Evolutionary conservation across 495 filamentous ascomycete genomes (phyloP).

Genomic region (Talaromyces ruber): DNA sequence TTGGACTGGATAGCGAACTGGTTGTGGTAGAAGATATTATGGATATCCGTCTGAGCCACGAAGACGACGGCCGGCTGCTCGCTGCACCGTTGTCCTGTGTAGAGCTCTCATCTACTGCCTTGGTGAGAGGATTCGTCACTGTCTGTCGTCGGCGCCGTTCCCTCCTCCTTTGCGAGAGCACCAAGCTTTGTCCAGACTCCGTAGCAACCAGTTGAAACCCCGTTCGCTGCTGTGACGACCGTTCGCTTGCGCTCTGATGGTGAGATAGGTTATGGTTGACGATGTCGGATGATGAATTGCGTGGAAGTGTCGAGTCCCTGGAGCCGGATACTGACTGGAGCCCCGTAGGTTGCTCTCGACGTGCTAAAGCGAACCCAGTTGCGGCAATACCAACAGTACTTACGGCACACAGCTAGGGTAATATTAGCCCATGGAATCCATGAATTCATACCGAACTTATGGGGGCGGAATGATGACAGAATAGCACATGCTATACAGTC

Average conservation of each 20-base stretch:
- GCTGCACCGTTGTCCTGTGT: conserved; percentile 13
- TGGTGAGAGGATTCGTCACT: conserved; percentile 24
- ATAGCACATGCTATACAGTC: neutral
- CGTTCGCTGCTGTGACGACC: neutral
- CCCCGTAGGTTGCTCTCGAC: conserved; percentile 29
- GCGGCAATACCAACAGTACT: conserved; percentile 62
- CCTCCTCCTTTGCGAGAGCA: conserved; percentile 8
- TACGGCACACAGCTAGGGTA: conserved; percentile 56
- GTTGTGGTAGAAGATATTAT: conserved; percentile 58
- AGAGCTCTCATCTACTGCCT: conserved; percentile 5
- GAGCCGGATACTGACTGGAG: neutral
- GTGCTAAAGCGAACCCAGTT: conserved; percentile 55
- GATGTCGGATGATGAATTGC: neutral
- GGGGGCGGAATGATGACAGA: neutral
- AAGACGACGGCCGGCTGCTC: conserved; percentile 40
- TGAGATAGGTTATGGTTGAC: neutral
- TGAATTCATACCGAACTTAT: neutral
- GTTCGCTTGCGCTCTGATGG: neutral
- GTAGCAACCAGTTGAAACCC: conserved; percentile 1
- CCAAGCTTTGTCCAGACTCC: conserved; percentile 9
- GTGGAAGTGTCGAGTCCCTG: neutral
- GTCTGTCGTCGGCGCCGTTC: conserved; percentile 30
- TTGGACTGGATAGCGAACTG: conserved; percentile 56
- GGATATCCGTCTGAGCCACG: conserved; percentile 74
- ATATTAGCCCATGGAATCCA: neutral